Conservation (phyloP, 2,329 filamentous ascomycete genomes). For the Scolecobasidium constrictum region DNA sequence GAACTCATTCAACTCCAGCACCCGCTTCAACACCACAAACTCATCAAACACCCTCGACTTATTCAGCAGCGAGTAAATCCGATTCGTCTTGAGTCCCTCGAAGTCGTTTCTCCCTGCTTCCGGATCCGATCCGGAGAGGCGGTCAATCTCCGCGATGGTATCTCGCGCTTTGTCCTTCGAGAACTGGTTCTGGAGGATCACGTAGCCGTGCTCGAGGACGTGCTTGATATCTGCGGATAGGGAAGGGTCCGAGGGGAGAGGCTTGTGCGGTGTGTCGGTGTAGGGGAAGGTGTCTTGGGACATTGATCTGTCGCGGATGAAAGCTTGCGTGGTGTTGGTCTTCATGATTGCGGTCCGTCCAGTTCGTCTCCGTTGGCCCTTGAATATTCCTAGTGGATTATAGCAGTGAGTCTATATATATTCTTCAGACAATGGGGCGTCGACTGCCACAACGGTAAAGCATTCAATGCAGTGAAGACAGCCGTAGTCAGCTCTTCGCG, state of each 20-base stretch:
- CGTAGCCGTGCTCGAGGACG: constrained; percentile 25
- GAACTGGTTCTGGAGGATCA: constrained; percentile 23
- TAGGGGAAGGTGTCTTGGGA: neutral
- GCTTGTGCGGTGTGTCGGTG: neutral
- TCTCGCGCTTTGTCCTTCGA: constrained; percentile 20
- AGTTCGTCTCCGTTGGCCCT: too few species aligned
- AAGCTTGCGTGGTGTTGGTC: neutral
- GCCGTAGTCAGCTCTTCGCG: too few species aligned
- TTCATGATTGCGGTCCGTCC: too few species aligned
- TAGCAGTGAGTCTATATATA: too few species aligned
- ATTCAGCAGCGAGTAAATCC: constrained; percentile 29
- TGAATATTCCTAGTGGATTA: too few species aligned
- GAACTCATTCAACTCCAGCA: constrained; percentile 29
- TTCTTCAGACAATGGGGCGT: too few species aligned
- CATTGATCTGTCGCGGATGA: neutral
- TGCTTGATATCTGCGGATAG: constrained; percentile 18
- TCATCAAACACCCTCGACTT: constrained; percentile 28
- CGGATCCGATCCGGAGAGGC: constrained; percentile 21
- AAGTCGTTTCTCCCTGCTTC: constrained; percentile 24
- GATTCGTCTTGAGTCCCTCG: constrained; percentile 25
- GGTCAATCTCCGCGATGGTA: constrained; percentile 21
- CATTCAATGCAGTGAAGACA: too few species aligned
- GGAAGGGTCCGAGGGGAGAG: constrained; percentile 11
- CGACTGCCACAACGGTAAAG: too few species aligned
- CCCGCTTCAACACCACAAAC: constrained; percentile 22